phyloP scores from a whole-genome alignment of 441 rosid species.

The Erysimum cheiri region DNA sequence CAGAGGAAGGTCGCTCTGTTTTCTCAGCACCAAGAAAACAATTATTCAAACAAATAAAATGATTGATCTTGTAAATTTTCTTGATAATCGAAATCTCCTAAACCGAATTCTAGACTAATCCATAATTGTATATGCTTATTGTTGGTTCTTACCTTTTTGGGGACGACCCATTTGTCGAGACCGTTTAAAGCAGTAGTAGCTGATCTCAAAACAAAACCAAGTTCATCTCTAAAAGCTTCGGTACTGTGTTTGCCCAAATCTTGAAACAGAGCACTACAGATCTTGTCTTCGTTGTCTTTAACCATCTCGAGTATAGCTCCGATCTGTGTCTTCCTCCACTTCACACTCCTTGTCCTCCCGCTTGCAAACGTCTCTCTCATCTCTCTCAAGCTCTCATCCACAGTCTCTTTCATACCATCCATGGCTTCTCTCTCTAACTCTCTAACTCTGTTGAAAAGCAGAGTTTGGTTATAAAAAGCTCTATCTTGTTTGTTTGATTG shows the following conservation, averaged over 20 bases:
- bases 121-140: neutral
- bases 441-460: constrained; percentile 10
- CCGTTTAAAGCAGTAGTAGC: constrained; percentile 53
- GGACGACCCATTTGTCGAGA: constrained; percentile 76
- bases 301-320: constrained; percentile 57
- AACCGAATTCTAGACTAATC: constrained; percentile 10
- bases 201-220: constrained; percentile 69
- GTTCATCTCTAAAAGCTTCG: constrained; percentile 78
- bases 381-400: constrained; percentile 56
- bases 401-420: constrained; percentile 46
- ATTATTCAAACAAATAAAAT: constrained; percentile 1
- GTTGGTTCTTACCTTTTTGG: constrained; percentile 55
- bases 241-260: constrained; percentile 84
- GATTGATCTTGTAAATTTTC: constrained; percentile 11
- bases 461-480: constrained; percentile 15
- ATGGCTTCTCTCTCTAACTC: constrained; percentile 21
- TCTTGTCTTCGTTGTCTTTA: constrained; percentile 57
- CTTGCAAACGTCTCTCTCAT: constrained; percentile 59
- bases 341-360: constrained; percentile 61
- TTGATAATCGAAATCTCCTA: neutral
- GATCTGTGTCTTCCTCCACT: constrained; percentile 83
- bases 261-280: constrained; percentile 58
- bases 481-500: neutral
- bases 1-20: constrained; percentile 60
- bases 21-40: constrained; percentile 16